Evolutionary conservation across 1,284 basidiomycete species (phyloP), one percentile per base, ranked within the genome.

Genomic region (Fomes fomentarius): DNA sequence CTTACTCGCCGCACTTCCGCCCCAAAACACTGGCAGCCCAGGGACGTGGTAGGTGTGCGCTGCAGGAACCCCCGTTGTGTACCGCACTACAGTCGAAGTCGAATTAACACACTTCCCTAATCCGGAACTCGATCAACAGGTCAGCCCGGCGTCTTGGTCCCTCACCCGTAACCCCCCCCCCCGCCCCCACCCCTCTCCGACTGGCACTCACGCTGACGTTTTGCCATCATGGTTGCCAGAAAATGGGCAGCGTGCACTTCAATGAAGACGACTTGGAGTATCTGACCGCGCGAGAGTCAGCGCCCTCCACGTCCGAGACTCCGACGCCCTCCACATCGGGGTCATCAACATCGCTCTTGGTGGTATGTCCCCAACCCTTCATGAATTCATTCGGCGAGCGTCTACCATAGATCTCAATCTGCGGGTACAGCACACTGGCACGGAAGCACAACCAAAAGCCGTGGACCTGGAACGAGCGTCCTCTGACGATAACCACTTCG

Each of bases 211-310:
- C 19, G 12, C 42, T 40, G n/a, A 45, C 43, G 17, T 11, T 5
- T 33, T 51, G 50, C 8, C 19, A 12, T n/a, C n/a, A n/a, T n/a
- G n/a, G n/a, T n/a, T n/a, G n/a, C 12, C 43, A 51, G 50, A 45
- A 15, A 42, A 51, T 45, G 50, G 11, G 12, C n/a, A 17, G n/a
- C 28, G 42, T 40, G 19, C 34, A 45, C 8, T 39, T 51, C 35
- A 26, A 51, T 19, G 42, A 51, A 5, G 19, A 17, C 26, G 50
- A 45, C 50, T 44, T 45, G 3, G 50, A 51, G 26, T 51, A 45
- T 12, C 42, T 51, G 11, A 43, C 50, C 26, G 39, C 47, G 35
- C 50, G 35, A n/a, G n/a, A n/a, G n/a, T n/a, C n/a, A n/a, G n/a
- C n/a, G n/a, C n/a, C n/a, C n/a, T n/a, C n/a, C n/a, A n/a, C n/a